Percentiles rank a stretch among this genome's conserved stretches.
These are phyloP conservation scores for Barnettozyma botsteinii DNA, from an alignment of 805 yeast species.

Conservation along the genomic window DNA sequence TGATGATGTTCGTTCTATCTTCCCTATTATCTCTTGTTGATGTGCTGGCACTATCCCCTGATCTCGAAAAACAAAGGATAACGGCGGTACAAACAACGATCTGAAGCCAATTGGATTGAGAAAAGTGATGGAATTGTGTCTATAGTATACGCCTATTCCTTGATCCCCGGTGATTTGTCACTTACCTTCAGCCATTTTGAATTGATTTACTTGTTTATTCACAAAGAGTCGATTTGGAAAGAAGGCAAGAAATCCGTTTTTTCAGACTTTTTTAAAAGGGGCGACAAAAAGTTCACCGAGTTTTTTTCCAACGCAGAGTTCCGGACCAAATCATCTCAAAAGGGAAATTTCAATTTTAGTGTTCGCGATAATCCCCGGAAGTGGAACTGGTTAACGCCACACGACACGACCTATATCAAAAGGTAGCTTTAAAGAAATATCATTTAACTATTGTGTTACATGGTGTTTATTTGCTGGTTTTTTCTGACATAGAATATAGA, in stretches of 20 bases:
- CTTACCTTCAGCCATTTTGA: constrained; percentile 17
- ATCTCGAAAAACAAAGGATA: neutral
- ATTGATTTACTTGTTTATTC: constrained; percentile 5
- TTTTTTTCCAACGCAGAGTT: neutral
- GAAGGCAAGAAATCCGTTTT: constrained; percentile 5
- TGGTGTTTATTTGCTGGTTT: no score
- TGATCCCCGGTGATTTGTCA: neutral
- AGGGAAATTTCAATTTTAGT: no score
- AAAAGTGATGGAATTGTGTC: no score
- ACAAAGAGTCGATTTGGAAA: constrained; percentile 1
- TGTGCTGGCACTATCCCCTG: constrained; percentile 5
- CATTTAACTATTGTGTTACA: neutral
- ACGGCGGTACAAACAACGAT: no score
- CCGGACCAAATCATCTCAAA: no score
- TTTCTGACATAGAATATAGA: no score
- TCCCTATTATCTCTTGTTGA: neutral
- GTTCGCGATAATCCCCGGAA: neutral
- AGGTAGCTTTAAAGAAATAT: no score
- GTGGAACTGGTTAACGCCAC: neutral
- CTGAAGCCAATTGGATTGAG: no score
- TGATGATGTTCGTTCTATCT: no score
- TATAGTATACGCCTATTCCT: no score
- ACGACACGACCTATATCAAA: constrained; percentile 5
- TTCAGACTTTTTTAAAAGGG: constrained; percentile 10
- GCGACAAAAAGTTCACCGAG: neutral